These are phyloP conservation scores for Somion occarium DNA, from an alignment of 1,284 basidiomycete species.

Conservation along the genomic window DNA sequence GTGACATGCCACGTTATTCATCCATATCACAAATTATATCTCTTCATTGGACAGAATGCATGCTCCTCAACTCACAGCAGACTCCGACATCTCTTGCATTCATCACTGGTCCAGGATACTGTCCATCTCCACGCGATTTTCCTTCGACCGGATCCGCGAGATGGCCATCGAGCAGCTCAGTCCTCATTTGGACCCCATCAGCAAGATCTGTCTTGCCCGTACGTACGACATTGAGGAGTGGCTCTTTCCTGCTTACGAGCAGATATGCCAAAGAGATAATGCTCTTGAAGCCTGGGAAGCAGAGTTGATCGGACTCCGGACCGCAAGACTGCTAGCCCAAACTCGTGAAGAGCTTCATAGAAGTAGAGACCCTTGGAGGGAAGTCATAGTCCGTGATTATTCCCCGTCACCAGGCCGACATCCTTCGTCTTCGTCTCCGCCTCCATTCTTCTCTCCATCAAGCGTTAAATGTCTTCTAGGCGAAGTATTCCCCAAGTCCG, in stretches of 20 bases:
- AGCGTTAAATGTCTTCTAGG: too few species aligned
- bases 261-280: background rate
- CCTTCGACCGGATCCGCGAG: background rate
- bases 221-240: slow-evolving; percentile 1
- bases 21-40: too few species aligned
- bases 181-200: background rate
- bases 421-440: too few species aligned
- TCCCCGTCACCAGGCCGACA: too few species aligned
- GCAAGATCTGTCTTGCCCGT: slow-evolving; percentile 3
- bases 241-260: background rate
- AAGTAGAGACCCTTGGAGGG: too few species aligned
- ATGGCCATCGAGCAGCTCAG: slow-evolving; percentile 6
- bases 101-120: background rate
- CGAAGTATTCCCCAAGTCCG: too few species aligned
- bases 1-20: background rate
- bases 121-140: background rate
- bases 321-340: background rate
- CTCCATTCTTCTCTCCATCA: too few species aligned
- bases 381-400: too few species aligned
- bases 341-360: too few species aligned
- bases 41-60: too few species aligned
- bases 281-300: slow-evolving; percentile 4
- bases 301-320: background rate
- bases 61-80: too few species aligned
- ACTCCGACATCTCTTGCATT: too few species aligned